A percentile compares a stretch with the other conserved stretches of the same genome.
Conservation (phyloP, 176 grass and related monocot species). For the Olyra latifolia region DNA sequence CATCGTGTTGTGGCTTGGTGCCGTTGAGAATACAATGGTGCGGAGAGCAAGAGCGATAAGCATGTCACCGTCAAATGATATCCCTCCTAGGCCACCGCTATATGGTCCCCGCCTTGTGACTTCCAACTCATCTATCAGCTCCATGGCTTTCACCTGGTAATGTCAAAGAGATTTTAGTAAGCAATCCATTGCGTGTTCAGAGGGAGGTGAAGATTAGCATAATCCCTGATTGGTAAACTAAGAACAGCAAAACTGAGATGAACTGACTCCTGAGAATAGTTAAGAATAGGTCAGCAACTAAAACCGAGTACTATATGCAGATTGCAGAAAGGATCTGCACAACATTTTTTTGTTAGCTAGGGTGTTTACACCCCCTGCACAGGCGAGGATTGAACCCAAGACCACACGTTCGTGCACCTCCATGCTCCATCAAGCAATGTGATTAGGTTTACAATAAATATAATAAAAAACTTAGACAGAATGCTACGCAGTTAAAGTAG, state of each 20-base stretch:
- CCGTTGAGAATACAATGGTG: conserved; percentile 78
- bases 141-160: conserved; percentile 80
- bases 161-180: conserved; percentile 14
- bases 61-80: conserved; percentile 75
- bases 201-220: not conserved
- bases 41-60: conserved; percentile 72
- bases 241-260: not conserved
- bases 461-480: not conserved
- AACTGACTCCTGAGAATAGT: not conserved
- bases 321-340: not conserved
- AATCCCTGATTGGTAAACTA: not conserved
- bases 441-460: not conserved
- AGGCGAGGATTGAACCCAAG: not conserved
- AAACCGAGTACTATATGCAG: conserved; percentile 4
- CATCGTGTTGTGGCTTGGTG: conserved; percentile 58
- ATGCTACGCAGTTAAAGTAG: not conserved
- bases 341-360: not conserved
- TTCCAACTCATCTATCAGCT: conserved; percentile 80
- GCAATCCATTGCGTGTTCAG: not conserved
- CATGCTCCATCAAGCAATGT: not conserved
- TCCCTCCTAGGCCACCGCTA: conserved; percentile 71
- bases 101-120: conserved; percentile 80
- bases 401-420: not conserved
- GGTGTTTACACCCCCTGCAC: not conserved
- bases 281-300: not conserved